Conservation (phyloP, 371 early-diverging fungal genomes). For the Smittium culicis region DNA sequence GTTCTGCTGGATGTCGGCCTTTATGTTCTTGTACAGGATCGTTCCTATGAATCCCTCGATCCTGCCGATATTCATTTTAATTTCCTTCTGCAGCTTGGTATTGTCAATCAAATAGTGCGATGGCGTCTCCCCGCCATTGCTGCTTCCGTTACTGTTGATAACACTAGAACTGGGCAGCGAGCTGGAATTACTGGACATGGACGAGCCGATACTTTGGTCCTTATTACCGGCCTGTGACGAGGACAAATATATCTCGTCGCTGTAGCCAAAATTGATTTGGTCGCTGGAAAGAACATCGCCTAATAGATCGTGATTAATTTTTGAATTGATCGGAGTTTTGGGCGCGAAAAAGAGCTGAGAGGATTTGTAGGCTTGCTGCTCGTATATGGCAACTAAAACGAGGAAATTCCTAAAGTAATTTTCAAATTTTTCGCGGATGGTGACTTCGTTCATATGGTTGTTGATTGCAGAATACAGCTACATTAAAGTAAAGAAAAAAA, state of each 20-base stretch:
- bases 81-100: conserved; percentile 41
- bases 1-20: conserved; percentile 41
- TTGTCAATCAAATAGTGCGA: conserved; percentile 46
- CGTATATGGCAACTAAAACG: conserved; percentile 61
- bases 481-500: not conserved
- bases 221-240: not conserved
- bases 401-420: conserved; percentile 74
- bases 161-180: no score
- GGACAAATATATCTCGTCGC: conserved; percentile 28
- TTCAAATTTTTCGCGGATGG: conserved; percentile 74
- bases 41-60: conserved; percentile 78
- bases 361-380: conserved; percentile 40
- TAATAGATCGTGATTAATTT: not conserved
- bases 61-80: conserved; percentile 48
- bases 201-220: not conserved
- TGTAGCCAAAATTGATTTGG: conserved; percentile 41
- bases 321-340: not conserved
- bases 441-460: conserved; percentile 68
- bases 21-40: conserved; percentile 45
- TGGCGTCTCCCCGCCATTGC: not conserved
- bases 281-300: conserved; percentile 14
- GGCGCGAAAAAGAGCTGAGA: not conserved
- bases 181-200: no score
- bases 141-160: not conserved
- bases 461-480: conserved; percentile 42